A percentile compares a stretch with the other conserved stretches of the same genome.
Conservation (phyloP, 129 eudicot species). For the Helianthus annuus region DNA sequence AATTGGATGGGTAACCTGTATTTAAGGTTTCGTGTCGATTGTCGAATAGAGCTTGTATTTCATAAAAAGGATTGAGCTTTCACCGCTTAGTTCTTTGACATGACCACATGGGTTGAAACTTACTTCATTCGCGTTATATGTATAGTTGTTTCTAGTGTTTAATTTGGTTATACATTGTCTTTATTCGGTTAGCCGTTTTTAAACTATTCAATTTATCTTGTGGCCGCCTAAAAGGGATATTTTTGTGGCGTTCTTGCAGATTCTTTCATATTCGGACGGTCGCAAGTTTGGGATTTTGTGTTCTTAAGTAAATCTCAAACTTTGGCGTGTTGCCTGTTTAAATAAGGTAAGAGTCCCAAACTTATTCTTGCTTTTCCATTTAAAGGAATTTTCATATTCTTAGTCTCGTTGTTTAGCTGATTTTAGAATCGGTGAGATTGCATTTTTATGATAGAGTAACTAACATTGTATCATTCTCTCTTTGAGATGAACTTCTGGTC, state of each 20-base stretch:
- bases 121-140: neutral
- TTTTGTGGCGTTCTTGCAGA: conserved; percentile 18
- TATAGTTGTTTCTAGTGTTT: neutral
- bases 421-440: neutral
- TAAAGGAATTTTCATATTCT: neutral
- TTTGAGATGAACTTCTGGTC: conserved; percentile 96
- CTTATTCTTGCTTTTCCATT: conserved; percentile 1
- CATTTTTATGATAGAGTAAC: conserved; percentile 59
- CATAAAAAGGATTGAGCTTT: neutral
- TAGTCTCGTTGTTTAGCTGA: neutral
- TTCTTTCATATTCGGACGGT: conserved; percentile 10
- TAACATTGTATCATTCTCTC: conserved; percentile 94
- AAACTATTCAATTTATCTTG: neutral
- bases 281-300: conserved; percentile 35
- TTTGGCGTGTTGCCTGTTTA: conserved; percentile 1
- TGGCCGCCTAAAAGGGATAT: neutral
- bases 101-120: neutral
- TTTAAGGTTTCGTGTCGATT: too few species aligned
- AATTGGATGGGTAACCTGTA: too few species aligned
- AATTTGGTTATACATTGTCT: neutral
- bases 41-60: too few species aligned
- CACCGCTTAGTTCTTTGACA: neutral
- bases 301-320: conserved; percentile 26
- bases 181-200: neutral
- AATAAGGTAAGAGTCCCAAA: conserved; percentile 50